Conservation (phyloP, 805 yeast genomes). For the Kodamaea kakaduensis region DNA sequence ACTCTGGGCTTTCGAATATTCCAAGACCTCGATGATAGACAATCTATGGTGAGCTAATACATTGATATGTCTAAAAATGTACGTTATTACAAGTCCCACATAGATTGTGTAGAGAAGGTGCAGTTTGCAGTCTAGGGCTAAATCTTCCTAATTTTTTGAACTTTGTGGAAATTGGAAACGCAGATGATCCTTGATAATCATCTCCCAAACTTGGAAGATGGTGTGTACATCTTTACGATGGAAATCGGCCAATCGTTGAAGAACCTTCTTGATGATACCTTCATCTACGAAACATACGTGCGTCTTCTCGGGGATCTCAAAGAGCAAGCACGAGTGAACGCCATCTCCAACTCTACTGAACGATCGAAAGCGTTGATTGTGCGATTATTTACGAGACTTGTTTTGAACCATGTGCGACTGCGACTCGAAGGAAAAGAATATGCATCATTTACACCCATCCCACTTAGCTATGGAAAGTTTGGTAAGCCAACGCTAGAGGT, state of each 20-base stretch:
- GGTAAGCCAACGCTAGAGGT: constrained; percentile 56
- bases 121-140: too few species aligned
- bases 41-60: too few species aligned
- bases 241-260: constrained; percentile 9
- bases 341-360: constrained; percentile 32
- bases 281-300: constrained; percentile 46
- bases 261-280: constrained; percentile 23
- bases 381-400: constrained; percentile 41
- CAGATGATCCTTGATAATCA: not conserved
- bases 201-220: constrained; percentile 1
- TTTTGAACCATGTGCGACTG: constrained; percentile 32
- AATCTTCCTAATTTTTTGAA: too few species aligned
- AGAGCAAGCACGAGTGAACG: constrained; percentile 39
- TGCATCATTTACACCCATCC: constrained; percentile 20
- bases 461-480: constrained; percentile 29
- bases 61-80: too few species aligned
- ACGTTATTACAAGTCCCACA: too few species aligned
- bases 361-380: constrained; percentile 40
- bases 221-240: constrained; percentile 14
- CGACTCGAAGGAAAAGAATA: constrained; percentile 11
- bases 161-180: too few species aligned
- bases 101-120: too few species aligned
- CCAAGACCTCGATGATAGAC: too few species aligned
- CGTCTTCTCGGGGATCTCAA: constrained; percentile 40
- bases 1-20: too few species aligned